Evolutionary conservation across 2,329 filamentous ascomycete genomes (phyloP).

Genomic region (Fusarium sp.): DNA sequence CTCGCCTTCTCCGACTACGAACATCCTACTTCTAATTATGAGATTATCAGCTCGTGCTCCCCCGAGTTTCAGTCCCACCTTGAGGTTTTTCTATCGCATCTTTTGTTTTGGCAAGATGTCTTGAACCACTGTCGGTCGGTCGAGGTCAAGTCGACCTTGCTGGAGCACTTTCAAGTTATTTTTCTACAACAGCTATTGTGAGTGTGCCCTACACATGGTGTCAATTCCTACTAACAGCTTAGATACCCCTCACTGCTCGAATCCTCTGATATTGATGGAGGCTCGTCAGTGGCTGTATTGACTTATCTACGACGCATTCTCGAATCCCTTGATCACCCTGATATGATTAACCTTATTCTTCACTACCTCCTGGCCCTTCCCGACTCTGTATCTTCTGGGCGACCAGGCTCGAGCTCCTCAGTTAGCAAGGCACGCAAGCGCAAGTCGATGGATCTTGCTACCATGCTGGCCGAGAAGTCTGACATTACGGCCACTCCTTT

Average conservation of each 20-base stretch:
- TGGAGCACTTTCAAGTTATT: constrained; percentile 97
- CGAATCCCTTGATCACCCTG: constrained; percentile 90
- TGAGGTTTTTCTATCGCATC: constrained; percentile 92
- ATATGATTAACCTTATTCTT: constrained; percentile 93
- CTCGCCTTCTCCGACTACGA: constrained; percentile 91
- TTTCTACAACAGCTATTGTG: constrained; percentile 95
- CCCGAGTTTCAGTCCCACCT: constrained; percentile 86
- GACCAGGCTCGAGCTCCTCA: constrained; percentile 59
- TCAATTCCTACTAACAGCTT: constrained; percentile 11
- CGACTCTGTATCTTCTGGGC: constrained; percentile 58
- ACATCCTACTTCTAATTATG: constrained; percentile 75
- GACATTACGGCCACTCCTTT: constrained; percentile 82
- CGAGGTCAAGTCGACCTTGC: constrained; percentile 90
- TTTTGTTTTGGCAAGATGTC: constrained; percentile 98
- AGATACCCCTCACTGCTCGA: constrained; percentile 96
- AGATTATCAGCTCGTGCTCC: constrained; percentile 80
- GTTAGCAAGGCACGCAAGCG: constrained; percentile 80
- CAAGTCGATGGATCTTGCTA: constrained; percentile 89
- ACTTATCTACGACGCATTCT: constrained; percentile 93
- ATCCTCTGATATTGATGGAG: constrained; percentile 96
- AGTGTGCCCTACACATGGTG: constrained; percentile 46
- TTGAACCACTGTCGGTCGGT: constrained; percentile 93
- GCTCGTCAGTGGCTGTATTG: constrained; percentile 94
- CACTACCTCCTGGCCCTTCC: constrained; percentile 90
- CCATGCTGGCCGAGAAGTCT: constrained; percentile 79